Percentiles rank a stretch among this genome's conserved stretches.
phyloP scores from a whole-genome alignment of 768 basidiomycete species.

The Lyophyllum atratum region DNA sequence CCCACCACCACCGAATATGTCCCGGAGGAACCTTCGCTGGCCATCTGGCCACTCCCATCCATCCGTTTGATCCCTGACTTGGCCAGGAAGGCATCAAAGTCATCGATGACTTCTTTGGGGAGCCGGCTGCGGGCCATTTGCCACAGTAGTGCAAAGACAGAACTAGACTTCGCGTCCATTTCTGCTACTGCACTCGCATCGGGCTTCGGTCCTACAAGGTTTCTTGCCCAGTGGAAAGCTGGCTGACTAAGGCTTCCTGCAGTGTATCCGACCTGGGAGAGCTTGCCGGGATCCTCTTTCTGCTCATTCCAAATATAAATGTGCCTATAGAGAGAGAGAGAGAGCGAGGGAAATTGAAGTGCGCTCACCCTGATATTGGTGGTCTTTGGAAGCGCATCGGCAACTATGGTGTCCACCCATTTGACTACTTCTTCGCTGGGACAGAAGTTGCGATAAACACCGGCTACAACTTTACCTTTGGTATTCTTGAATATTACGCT shows the following conservation, averaged over 20 bases:
- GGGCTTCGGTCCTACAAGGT: background rate
- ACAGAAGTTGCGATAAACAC: background rate
- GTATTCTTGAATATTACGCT: background rate
- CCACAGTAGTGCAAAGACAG: conserved; percentile 17
- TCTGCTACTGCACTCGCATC: background rate
- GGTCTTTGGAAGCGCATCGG: too few species aligned
- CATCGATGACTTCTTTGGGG: conserved; percentile 10
- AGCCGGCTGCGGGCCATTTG: conserved; percentile 8
- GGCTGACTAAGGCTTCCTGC: conserved; percentile 12
- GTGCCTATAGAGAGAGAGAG: too few species aligned
- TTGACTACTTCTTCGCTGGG: background rate
- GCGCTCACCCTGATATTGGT: too few species aligned
- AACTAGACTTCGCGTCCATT: background rate
- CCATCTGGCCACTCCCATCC: background rate
- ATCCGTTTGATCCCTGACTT: background rate
- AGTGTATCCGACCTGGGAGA: conserved; percentile 13
- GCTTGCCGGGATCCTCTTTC: conserved; percentile 18
- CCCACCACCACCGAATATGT: background rate
- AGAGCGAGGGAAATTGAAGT: too few species aligned
- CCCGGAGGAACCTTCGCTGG: background rate
- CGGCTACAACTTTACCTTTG: background rate
- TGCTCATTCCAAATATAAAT: conserved; percentile 1
- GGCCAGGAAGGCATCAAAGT: background rate
- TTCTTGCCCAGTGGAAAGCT: conserved; percentile 16
- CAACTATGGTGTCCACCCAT: background rate